A percentile compares a stretch with the other conserved stretches of the same genome.
Conservation (phyloP, 1,139 yeast genomes). For the Candida sanyaensis region DNA sequence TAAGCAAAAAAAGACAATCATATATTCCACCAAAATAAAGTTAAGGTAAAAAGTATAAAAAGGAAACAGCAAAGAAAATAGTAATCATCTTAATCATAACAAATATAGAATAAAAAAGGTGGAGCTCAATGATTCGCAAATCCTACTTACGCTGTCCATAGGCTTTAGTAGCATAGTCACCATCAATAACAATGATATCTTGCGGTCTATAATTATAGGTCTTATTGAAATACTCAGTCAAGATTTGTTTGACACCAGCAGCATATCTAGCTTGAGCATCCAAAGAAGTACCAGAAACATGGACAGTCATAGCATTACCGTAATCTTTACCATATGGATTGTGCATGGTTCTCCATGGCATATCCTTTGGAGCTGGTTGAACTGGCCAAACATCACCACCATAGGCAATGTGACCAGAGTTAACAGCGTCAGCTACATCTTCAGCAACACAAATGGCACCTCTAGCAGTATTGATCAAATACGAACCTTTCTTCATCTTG, state of each 20-base stretch:
- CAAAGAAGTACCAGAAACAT: slow-evolving; percentile 75
- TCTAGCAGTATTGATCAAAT: slow-evolving; percentile 82
- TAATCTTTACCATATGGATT: slow-evolving; percentile 57
- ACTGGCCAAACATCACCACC: slow-evolving; percentile 87
- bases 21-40: too few species aligned
- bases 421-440: slow-evolving; percentile 75
- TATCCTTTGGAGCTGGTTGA: slow-evolving; percentile 77
- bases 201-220: slow-evolving; percentile 70
- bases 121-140: background rate
- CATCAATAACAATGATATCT: slow-evolving; percentile 71
- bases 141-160: slow-evolving; percentile 23
- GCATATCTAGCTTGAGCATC: slow-evolving; percentile 82
- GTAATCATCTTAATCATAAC: background rate
- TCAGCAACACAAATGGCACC: too few species aligned
- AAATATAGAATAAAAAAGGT: background rate
- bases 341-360: slow-evolving; percentile 75
- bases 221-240: slow-evolving; percentile 62
- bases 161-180: slow-evolving; percentile 73
- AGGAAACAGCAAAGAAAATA: background rate
- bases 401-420: slow-evolving; percentile 68
- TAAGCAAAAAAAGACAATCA: too few species aligned
- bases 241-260: slow-evolving; percentile 64
- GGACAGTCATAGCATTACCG: slow-evolving; percentile 88
- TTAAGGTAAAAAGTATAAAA: too few species aligned
- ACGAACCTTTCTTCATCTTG: slow-evolving; percentile 76